Evolutionary conservation across 202 grass and related monocot species (phyloP), one percentile per base, ranked within the genome.

Genomic region (Zizania palustris): DNA sequence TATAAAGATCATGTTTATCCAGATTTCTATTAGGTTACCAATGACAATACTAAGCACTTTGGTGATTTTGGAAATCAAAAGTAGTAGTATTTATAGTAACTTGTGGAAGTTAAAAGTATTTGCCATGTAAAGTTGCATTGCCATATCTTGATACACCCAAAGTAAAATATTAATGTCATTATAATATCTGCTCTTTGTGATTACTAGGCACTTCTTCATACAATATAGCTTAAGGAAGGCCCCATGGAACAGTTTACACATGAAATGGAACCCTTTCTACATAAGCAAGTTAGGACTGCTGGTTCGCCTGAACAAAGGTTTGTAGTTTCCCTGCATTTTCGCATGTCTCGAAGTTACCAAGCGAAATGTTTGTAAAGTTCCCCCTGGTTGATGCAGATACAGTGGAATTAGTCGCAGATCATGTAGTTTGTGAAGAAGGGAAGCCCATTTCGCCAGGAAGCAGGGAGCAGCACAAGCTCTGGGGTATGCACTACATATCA

Each of bases 221-320:
- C 54, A 37, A 11, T 38, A 1, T 57, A 4, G 22, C 81, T 98
- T 64, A 92, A 95, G 85, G 85, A 91, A 90, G 96, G 96, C 10
- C 96, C 91, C 62, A 54, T 94, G 45, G 91, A 98, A 59, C 80
- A 94, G 57, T 95, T 98, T 77, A 84, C 87, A 11, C 95, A 98
- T 92, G 96, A 98, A 78, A 95, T 98, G 91, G 91, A 98, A 39
- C 91, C 96, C 7, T 95, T 90, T 65, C 74, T 98, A 60, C 81
- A 85, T 15, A 95, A 92, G 58, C 96, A 95, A 85, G n/a, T n/a
- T n/a, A n/a, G 91, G 89, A 67, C 41, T 95, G 63, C 96, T 87
- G 39, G 96, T 98, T 81, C 84, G 85, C 20, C 69, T 98, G 64
- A 92, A 92, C 72, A 98, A 87, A 98, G 96, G 91, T 98, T 70